Conservation (phyloP, 306 rosid genomes). For the Senna siamea region DNA sequence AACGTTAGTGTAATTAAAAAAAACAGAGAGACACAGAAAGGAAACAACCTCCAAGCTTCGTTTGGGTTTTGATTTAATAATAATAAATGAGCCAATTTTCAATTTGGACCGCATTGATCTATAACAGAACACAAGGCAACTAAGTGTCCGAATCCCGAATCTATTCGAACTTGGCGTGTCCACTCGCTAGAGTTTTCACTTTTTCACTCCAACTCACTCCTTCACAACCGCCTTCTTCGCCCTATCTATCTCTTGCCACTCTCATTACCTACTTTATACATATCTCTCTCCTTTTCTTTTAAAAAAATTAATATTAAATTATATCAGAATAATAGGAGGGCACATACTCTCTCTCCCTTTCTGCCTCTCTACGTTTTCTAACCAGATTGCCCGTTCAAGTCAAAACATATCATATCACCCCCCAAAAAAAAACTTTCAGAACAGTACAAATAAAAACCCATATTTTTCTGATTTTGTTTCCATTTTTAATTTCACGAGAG, state of each 20-base stretch:
- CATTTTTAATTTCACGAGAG: neutral
- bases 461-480: neutral
- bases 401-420: neutral
- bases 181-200: no score
- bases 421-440: neutral
- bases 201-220: neutral
- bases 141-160: neutral
- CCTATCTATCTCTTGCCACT: neutral
- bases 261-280: constrained; percentile 7
- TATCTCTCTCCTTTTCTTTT: neutral
- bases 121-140: neutral
- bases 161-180: neutral
- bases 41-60: no score
- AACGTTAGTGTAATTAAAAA: no score
- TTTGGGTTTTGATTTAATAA: no score
- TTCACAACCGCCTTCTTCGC: neutral
- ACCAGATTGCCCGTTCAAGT: neutral
- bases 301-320: no score
- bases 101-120: neutral
- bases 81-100: neutral
- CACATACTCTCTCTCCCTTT: no score
- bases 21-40: no score
- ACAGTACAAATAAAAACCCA: neutral
- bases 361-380: neutral
- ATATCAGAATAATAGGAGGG: no score